phyloP scores from a whole-genome alignment of 2,329 filamentous ascomycete genomes.

The Amauroascus niger region DNA sequence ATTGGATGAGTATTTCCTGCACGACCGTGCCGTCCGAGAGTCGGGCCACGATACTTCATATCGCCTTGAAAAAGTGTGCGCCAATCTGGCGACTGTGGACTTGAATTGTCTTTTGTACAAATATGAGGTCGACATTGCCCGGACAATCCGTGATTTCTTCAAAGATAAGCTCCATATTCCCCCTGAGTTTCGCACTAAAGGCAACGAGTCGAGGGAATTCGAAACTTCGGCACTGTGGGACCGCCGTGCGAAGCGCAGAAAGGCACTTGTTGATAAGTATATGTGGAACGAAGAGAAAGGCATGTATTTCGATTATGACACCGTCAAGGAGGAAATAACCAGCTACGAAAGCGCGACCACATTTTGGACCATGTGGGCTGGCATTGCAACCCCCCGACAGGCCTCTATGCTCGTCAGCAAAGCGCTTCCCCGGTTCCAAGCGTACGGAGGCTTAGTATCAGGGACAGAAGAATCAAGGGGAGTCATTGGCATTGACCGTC shows the following conservation, averaged over 20 bases:
- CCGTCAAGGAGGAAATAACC: constrained; percentile 66
- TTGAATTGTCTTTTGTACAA: constrained; percentile 93
- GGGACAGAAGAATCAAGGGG: constrained; percentile 86
- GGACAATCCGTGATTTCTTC: constrained; percentile 75
- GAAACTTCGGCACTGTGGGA: constrained; percentile 87
- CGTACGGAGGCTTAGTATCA: constrained; percentile 74
- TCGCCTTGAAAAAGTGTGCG: constrained; percentile 77
- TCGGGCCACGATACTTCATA: constrained; percentile 96
- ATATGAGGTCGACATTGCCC: constrained; percentile 88
- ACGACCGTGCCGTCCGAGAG: constrained; percentile 90
- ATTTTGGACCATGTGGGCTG: constrained; percentile 96
- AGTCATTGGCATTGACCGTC: constrained; percentile 64
- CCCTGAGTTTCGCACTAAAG: constrained; percentile 64
- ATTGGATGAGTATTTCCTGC: constrained; percentile 88
- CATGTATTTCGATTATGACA: constrained; percentile 98
- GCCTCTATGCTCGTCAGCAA: constrained; percentile 72
- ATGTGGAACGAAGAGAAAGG: constrained; percentile 86
- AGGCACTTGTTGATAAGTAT: constrained; percentile 79
- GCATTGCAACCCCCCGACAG: constrained; percentile 73
- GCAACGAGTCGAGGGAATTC: constrained; percentile 55
- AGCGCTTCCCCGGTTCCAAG: constrained; percentile 80
- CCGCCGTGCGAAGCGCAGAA: constrained; percentile 72
- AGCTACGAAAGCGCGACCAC: constrained; percentile 87
- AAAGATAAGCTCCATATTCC: constrained; percentile 74
- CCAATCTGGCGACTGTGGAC: constrained; percentile 84